Base-by-base conservation (phyloP, 1,139 yeast species). In the Scheffersomyces quercinus region DNA sequence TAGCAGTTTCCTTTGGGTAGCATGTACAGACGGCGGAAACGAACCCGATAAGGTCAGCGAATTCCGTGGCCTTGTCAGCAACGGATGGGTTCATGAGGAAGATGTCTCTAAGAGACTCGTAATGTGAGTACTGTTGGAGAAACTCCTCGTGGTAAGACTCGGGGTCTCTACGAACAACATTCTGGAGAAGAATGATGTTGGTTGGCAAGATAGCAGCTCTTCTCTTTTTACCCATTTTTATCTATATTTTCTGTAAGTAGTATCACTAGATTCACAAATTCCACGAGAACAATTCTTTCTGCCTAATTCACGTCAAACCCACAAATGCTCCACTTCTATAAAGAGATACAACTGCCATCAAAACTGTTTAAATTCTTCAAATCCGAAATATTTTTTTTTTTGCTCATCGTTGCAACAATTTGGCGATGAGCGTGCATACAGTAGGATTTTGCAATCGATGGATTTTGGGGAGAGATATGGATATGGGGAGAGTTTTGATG, bases 81-180 rank as follows among this genome's bases (percentile, higher is more conserved):
- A 80, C 75, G 2, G 77, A 62, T 5, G 87, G 86, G 62, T 85
- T 83, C 53, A 79, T 70, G 64, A 88, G 70, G 58, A 88, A 89
- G 48, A 95, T 85, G 60, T 91, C 97, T 62, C 96, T 73, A 45
- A 90, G 70, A 1, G 98, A 87, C 62, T 87, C 90, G 65, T 93
- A 93, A 64, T 95, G 99, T 43, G 93, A 80, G 63, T 85, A 89
- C 62, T 95, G 99, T 56, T 90, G 95, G 39, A 85, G 64, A 65
- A 93, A 93, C 65, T 93, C 99, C 65, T 95, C 99, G 51, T 82
- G 82, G 64, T 93, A 95, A 0, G 98, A 89, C 49, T 81, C 86
- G 3, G 99, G 98, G 61, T 93, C 99, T 55, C 97, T 77, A 59
- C 91, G 85, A 10, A 93, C 96, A 47, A 93, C 78, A 62, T 95